These are phyloP conservation scores for Botrytis pseudocinerea DNA, from an alignment of 2,329 filamentous ascomycete species.

Conservation along the genomic window DNA sequence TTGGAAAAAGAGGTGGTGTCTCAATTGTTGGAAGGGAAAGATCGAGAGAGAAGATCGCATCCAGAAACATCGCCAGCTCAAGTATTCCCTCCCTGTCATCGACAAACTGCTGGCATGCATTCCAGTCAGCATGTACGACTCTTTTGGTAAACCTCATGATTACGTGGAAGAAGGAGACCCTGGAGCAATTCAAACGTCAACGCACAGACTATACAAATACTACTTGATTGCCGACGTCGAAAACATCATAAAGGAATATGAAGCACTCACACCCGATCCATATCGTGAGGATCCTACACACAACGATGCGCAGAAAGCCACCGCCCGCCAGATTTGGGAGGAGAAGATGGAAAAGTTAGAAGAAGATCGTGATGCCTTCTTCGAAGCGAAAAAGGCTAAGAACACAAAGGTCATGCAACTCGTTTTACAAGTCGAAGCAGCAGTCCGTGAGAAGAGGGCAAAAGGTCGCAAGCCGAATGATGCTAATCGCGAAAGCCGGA, in stretches of 20 bases:
- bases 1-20: slow-evolving; percentile 40
- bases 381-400: slow-evolving; percentile 34
- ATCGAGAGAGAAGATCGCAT: slow-evolving; percentile 39
- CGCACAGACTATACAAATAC: slow-evolving; percentile 37
- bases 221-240: slow-evolving; percentile 36
- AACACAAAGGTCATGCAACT: slow-evolving; percentile 37
- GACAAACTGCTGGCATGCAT: slow-evolving; percentile 39
- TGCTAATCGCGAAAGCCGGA: slow-evolving; percentile 34
- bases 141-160: slow-evolving; percentile 39
- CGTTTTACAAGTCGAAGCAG: slow-evolving; percentile 36
- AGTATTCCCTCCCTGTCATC: slow-evolving; percentile 30
- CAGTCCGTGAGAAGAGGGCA: slow-evolving; percentile 31
- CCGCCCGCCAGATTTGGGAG: slow-evolving; percentile 31
- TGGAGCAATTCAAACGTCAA: background rate
- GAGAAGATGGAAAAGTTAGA: slow-evolving; percentile 31
- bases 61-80: slow-evolving; percentile 33
- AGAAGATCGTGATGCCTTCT: slow-evolving; percentile 33
- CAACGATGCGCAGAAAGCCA: slow-evolving; percentile 33
- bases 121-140: slow-evolving; percentile 39
- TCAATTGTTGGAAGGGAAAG: slow-evolving; percentile 35
- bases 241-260: slow-evolving; percentile 35
- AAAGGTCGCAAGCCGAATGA: slow-evolving; percentile 35
- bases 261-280: slow-evolving; percentile 34
- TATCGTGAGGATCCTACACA: slow-evolving; percentile 34
- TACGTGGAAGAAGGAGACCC: slow-evolving; percentile 32